phyloP scores from a whole-genome alignment of 306 rosid genomes.

The Acacia confusa region DNA sequence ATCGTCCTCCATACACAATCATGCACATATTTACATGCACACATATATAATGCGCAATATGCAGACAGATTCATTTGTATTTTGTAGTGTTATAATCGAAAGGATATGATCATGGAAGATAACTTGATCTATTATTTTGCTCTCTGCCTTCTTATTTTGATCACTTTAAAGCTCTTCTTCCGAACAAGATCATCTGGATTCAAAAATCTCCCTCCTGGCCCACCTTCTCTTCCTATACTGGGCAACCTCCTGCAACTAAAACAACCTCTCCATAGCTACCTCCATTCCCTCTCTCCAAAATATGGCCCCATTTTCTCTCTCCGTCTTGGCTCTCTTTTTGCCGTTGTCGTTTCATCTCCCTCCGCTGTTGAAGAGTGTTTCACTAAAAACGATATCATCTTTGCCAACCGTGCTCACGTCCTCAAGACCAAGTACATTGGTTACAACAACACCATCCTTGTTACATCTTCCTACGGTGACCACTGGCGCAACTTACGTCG shows the following conservation, averaged over 20 bases:
- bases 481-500: constrained; percentile 90
- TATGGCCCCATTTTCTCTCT: constrained; percentile 46
- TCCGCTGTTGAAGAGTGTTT: constrained; percentile 61
- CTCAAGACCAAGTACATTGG: constrained; percentile 39
- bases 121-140: not conserved
- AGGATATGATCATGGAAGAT: constrained; percentile 19
- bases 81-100: too few species aligned
- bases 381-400: constrained; percentile 59
- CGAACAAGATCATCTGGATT: constrained; percentile 19
- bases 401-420: constrained; percentile 50
- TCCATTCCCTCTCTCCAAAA: constrained; percentile 40
- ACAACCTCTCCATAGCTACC: constrained; percentile 38
- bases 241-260: constrained; percentile 62
- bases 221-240: constrained; percentile 53
- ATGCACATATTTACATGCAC: too few species aligned
- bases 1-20: not conserved
- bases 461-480: constrained; percentile 52
- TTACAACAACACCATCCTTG: constrained; percentile 44
- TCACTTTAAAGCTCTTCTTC: constrained; percentile 32
- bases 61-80: not conserved
- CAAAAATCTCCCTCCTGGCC: constrained; percentile 54
- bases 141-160: constrained; percentile 11
- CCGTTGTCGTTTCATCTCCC: constrained; percentile 51
- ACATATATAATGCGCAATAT: not conserved
- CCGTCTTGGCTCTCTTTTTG: constrained; percentile 32